These are phyloP conservation scores for Aspergillus ochraceus DNA, from an alignment of 2,329 filamentous ascomycete species.

Conservation along the genomic window DNA sequence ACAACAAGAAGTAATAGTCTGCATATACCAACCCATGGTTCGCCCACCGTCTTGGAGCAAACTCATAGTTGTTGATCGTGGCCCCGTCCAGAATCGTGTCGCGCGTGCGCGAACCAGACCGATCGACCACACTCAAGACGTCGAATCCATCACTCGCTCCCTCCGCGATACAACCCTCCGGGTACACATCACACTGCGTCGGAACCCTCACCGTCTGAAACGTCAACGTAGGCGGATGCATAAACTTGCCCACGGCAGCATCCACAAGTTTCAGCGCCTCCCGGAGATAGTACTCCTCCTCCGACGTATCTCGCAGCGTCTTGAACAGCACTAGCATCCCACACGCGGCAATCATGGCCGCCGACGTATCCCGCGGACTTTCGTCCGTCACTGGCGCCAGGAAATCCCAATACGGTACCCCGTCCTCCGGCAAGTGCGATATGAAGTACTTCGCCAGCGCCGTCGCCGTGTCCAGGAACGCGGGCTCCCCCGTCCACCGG, in stretches of 20 bases:
- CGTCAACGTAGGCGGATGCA: constrained; percentile 1
- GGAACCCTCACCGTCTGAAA: constrained; percentile 3
- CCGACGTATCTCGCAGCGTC: constrained; percentile 13
- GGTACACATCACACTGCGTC: background rate
- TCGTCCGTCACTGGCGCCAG: constrained; percentile 42
- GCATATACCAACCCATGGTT: constrained; percentile 47
- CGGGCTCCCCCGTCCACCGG: constrained; percentile 29
- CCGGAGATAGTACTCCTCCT: background rate
- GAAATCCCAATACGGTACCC: constrained; percentile 54
- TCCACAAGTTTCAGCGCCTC: constrained; percentile 10
- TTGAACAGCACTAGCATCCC: constrained; percentile 43
- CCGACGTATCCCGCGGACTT: constrained; percentile 38
- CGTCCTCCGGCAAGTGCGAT: constrained; percentile 36
- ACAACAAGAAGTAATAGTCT: constrained; percentile 44
- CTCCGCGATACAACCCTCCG: too few species aligned
- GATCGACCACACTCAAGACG: too few species aligned
- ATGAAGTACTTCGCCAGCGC: constrained; percentile 51
- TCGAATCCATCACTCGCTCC: too few species aligned
- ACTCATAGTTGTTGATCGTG: constrained; percentile 44
- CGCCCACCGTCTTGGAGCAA: constrained; percentile 40
- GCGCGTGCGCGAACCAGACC: too few species aligned
- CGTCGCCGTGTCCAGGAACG: constrained; percentile 42
- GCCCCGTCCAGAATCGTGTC: constrained; percentile 49
- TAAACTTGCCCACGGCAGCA: constrained; percentile 7
- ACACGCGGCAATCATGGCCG: constrained; percentile 45